A percentile compares a stretch with the other conserved stretches of the same genome.
Evolutionary conservation across 148 eudicot genomes (phyloP).

Genomic region (Simmondsia chinensis): DNA sequence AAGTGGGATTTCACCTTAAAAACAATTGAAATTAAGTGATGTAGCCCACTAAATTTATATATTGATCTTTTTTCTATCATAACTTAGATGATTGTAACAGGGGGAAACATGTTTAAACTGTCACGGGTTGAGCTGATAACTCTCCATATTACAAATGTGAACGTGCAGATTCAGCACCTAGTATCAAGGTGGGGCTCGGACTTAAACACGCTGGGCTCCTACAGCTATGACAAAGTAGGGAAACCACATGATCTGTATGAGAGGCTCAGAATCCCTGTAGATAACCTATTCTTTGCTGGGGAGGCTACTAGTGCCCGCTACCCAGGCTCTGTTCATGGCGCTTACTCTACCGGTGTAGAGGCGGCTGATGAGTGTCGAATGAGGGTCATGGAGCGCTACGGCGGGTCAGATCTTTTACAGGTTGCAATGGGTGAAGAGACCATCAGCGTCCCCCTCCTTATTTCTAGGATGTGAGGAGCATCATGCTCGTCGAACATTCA

Average conservation of each 20-base stretch:
- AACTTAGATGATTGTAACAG: too few relatives aligned
- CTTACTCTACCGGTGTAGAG: conserved; percentile 80
- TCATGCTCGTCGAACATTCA: too few relatives aligned
- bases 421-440: conserved; percentile 73
- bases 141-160: too few relatives aligned
- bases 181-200: conserved; percentile 97
- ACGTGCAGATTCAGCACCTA: conserved; percentile 78
- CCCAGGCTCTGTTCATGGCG: conserved; percentile 97
- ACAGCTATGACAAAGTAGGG: conserved; percentile 86
- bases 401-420: conserved; percentile 77
- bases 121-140: too few relatives aligned
- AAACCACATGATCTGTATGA: conserved; percentile 87
- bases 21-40: too few relatives aligned
- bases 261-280: conserved; percentile 79
- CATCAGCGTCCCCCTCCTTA: conserved; percentile 57
- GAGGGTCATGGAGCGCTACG: conserved; percentile 90
- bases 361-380: conserved; percentile 98
- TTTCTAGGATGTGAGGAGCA: conserved; percentile 81
- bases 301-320: conserved; percentile 79
- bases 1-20: too few relatives aligned
- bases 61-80: too few relatives aligned
- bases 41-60: too few relatives aligned
- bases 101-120: too few relatives aligned
- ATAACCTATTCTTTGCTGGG: conserved; percentile 95
- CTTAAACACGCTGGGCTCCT: conserved; percentile 76